Percentiles rank a stretch among this genome's conserved stretches.
These are phyloP conservation scores for Rhodofomes roseus DNA, from an alignment of 1,284 basidiomycete genomes.

Conservation along the genomic window DNA sequence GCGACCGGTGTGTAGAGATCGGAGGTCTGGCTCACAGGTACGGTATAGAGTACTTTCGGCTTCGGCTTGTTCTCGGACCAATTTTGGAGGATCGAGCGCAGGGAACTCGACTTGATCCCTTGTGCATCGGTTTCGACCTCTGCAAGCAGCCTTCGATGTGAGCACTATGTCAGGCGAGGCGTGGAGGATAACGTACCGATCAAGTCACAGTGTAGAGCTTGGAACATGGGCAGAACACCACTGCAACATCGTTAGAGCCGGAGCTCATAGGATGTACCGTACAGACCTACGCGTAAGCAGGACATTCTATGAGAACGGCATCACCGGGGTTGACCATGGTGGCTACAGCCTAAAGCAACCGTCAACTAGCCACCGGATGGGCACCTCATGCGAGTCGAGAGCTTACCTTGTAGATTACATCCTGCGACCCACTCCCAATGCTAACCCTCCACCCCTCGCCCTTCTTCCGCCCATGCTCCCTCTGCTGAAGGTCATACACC, in stretches of 20 bases:
- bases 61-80: constrained; percentile 74
- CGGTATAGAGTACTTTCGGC: constrained; percentile 83
- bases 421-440: constrained; percentile 84
- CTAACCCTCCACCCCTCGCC: constrained; percentile 71
- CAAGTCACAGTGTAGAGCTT: constrained; percentile 49
- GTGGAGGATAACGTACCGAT: constrained; percentile 44
- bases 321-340: constrained; percentile 80
- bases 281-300: constrained; percentile 73
- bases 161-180: neutral
- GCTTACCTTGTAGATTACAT: constrained; percentile 83
- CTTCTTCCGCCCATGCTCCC: constrained; percentile 53
- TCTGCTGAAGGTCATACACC: constrained; percentile 66
- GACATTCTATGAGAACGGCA: constrained; percentile 79
- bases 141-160: constrained; percentile 20
- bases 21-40: constrained; percentile 55
- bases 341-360: constrained; percentile 40
- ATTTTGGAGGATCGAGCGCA: constrained; percentile 65
- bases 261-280: constrained; percentile 4
- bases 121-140: constrained; percentile 83
- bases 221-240: constrained; percentile 61
- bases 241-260: constrained; percentile 29
- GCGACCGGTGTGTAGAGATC: no score
- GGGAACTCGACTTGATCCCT: constrained; percentile 64
- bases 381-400: neutral
- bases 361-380: neutral